Evolutionary conservation across 2,329 filamentous ascomycete genomes (phyloP).

Genomic region (Pseudofabraea citricarpa): DNA sequence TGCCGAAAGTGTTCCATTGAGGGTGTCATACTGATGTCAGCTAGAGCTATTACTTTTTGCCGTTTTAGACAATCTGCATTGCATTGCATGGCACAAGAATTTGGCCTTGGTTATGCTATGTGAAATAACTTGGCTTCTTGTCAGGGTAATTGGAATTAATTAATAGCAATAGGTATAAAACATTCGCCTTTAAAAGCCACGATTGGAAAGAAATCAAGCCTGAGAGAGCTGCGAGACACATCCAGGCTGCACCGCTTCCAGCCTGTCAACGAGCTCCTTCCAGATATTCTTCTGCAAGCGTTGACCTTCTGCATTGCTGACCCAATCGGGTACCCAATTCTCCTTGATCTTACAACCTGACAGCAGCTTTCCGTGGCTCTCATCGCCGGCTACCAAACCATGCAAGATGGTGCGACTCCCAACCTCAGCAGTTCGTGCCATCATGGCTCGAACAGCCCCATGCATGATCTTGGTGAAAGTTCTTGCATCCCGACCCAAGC

Average conservation of each 20-base stretch:
- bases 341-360: conserved; percentile 12
- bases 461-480: conserved; percentile 7
- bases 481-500: conserved; percentile 17
- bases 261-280: conserved; percentile 21
- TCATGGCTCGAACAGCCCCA: conserved; percentile 9
- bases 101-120: too few relatives aligned
- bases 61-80: too few relatives aligned
- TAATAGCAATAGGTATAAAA: too few relatives aligned
- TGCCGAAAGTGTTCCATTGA: too few relatives aligned
- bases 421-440: conserved; percentile 25
- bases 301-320: conserved; percentile 19
- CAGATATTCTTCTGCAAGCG: conserved; percentile 23
- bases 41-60: too few relatives aligned
- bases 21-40: too few relatives aligned
- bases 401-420: conserved; percentile 27
- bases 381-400: conserved; percentile 22
- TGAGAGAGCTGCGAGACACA: too few relatives aligned
- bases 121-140: too few relatives aligned
- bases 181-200: too few relatives aligned
- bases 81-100: too few relatives aligned
- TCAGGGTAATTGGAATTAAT: too few relatives aligned
- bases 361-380: conserved; percentile 23
- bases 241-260: conserved; percentile 26
- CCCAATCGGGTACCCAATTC: conserved; percentile 9
- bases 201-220: too few relatives aligned